Evolutionary conservation across 352 stramenopile species (phyloP).

Genomic region (Poterioochromonas sp.): DNA sequence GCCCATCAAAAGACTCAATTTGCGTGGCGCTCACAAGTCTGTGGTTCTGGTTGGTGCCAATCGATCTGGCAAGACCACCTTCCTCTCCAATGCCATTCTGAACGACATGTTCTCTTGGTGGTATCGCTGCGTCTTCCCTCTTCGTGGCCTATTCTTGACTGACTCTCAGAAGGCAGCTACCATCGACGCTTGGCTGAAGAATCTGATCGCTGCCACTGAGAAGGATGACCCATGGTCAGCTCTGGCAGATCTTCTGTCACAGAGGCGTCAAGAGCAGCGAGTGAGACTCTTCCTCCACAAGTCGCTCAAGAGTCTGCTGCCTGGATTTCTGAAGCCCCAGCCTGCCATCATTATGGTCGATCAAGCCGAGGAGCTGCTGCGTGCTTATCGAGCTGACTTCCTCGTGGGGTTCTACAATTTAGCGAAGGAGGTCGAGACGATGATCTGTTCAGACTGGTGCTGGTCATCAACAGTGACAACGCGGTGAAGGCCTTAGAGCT

Average conservation of each 20-base stretch:
- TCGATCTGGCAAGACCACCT: constrained; percentile 18
- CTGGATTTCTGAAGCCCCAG: neutral
- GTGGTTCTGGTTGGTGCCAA: constrained; percentile 15
- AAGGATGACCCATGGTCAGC: neutral
- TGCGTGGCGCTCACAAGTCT: constrained; percentile 7
- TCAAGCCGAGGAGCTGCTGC: constrained; percentile 10
- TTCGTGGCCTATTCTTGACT: constrained; percentile 19
- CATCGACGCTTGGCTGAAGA: neutral
- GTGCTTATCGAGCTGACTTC: neutral
- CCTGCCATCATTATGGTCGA: neutral
- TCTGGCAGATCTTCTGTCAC: neutral
- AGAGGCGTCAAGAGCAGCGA: neutral
- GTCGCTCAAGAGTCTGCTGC: neutral
- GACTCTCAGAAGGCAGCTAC: neutral
- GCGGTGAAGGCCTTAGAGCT: neutral
- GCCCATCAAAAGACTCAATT: no score
- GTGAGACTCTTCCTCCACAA: neutral
- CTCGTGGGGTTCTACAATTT: neutral
- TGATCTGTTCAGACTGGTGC: neutral
- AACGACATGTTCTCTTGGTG: constrained; percentile 26
- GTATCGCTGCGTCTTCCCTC: constrained; percentile 3
- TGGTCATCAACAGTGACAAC: neutral
- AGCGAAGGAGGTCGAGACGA: neutral
- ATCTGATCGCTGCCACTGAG: neutral
- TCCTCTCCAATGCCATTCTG: constrained; percentile 20